These are phyloP conservation scores for Penicillium atrosanguineum DNA, from an alignment of 495 filamentous ascomycete species.

Conservation along the genomic window DNA sequence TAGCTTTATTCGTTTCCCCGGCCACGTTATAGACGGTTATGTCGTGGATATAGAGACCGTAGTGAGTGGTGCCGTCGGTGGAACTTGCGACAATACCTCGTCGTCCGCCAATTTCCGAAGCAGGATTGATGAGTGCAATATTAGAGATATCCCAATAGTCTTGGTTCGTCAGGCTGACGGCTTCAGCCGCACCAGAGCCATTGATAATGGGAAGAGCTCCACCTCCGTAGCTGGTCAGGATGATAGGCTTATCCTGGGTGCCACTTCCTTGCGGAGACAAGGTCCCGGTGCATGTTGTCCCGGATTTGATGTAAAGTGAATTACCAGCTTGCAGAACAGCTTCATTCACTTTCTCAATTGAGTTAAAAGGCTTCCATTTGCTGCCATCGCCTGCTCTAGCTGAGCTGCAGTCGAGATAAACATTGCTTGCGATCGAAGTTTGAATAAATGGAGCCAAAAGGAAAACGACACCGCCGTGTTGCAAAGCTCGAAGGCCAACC, in stretches of 20 bases:
- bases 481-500: background rate
- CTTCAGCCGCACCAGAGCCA: slow-evolving; percentile 5
- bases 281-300: background rate
- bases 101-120: background rate
- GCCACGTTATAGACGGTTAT: slow-evolving; percentile 7
- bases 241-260: background rate
- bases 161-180: slow-evolving; percentile 5
- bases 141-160: slow-evolving; percentile 9
- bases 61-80: background rate
- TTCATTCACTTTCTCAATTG: background rate
- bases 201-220: slow-evolving; percentile 5
- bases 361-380: background rate
- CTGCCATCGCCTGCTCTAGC: background rate
- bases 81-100: slow-evolving; percentile 5
- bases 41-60: slow-evolving; percentile 7
- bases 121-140: slow-evolving; percentile 5
- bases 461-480: background rate
- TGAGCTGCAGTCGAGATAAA: slow-evolving; percentile 3
- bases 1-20: slow-evolving; percentile 7
- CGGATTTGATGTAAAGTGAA: slow-evolving; percentile 1
- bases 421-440: background rate
- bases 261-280: slow-evolving; percentile 1
- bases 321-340: background rate
- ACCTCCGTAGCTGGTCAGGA: slow-evolving; percentile 4
- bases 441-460: background rate